These are phyloP conservation scores for Sphagnum contortum DNA, from an alignment of 225 moss, liverwort and hornwort species.

Conservation along the genomic window DNA sequence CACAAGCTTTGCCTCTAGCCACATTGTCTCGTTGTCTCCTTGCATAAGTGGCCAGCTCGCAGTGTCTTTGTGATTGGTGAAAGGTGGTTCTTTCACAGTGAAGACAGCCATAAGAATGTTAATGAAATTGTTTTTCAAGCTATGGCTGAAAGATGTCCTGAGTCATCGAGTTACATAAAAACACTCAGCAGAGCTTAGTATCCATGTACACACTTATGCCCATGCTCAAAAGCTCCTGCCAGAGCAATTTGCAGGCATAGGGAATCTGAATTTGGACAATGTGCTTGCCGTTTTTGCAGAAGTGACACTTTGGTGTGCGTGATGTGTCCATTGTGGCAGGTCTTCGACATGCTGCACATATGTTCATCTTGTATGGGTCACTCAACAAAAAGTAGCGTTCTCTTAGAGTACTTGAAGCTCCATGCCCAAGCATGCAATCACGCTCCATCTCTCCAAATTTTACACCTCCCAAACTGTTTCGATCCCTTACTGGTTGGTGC, in stretches of 20 bases:
- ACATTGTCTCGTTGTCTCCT: too few relatives aligned
- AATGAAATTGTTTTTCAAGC: too few relatives aligned
- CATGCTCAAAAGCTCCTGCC: slow-evolving; percentile 92
- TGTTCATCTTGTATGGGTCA: slow-evolving; percentile 51
- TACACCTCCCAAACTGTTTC: slow-evolving; percentile 72
- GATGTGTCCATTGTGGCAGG: slow-evolving; percentile 39
- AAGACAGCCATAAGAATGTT: too few relatives aligned
- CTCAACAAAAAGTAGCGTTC: slow-evolving; percentile 69
- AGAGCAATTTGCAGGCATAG: slow-evolving; percentile 63
- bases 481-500: slow-evolving; percentile 66
- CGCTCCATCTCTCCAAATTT: slow-evolving; percentile 95
- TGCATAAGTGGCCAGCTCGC: too few relatives aligned
- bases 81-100: too few relatives aligned
- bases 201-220: slow-evolving; percentile 55
- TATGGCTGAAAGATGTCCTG: too few relatives aligned
- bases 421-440: slow-evolving; percentile 76
- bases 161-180: neutral
- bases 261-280: slow-evolving; percentile 76
- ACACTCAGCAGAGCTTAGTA: slow-evolving; percentile 24
- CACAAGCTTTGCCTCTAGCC: too few relatives aligned
- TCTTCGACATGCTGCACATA: slow-evolving; percentile 52
- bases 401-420: slow-evolving; percentile 64
- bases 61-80: too few relatives aligned
- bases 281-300: slow-evolving; percentile 33
- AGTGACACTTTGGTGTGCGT: slow-evolving; percentile 42